Evolutionary conservation across 106 monocot genomes (phyloP).

Genomic region (Xerophyta viscosa): DNA sequence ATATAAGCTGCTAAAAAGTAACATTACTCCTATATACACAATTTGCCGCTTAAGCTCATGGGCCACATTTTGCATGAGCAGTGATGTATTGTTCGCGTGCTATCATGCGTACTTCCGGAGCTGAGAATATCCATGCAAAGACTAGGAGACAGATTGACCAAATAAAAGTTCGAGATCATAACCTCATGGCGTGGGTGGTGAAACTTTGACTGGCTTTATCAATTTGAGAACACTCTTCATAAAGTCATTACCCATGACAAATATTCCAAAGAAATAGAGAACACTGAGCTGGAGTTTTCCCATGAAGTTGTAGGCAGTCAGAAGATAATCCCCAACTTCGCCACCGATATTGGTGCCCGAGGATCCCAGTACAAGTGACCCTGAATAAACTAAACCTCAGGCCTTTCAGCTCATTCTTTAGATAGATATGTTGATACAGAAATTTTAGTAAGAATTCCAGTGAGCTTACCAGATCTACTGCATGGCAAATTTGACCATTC

Average conservation of each 20-base stretch:
- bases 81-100: too few species aligned
- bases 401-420: background rate
- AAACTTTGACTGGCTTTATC: conserved; percentile 55
- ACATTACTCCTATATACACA: background rate
- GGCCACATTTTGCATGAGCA: background rate
- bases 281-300: conserved; percentile 67
- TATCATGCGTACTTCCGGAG: too few species aligned
- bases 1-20: background rate
- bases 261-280: conserved; percentile 67
- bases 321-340: conserved; percentile 21
- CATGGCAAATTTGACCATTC: conserved; percentile 50
- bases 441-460: background rate
- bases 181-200: conserved; percentile 24
- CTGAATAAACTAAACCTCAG: conserved; percentile 13
- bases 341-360: conserved; percentile 12
- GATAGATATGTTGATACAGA: background rate
- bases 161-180: too few species aligned
- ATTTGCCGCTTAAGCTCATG: background rate
- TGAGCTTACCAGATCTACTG: conserved; percentile 39
- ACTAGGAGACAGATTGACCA: too few species aligned
- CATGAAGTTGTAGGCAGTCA: conserved; percentile 32
- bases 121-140: too few species aligned
- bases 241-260: conserved; percentile 63
- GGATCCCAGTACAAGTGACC: conserved; percentile 13
- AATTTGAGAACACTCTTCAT: conserved; percentile 27